These are phyloP conservation scores for Triticum aestivum DNA, from an alignment of 176 grass and related monocot species.

Conservation along the genomic window IWGSC_CS_RefSeq_v2.1 NC_057813.1:107067641-107068140, in stretches of 20 bases:
- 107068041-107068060: too few relatives aligned
- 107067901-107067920: background rate
- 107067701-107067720: conserved; percentile 43
- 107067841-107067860: background rate
- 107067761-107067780: conserved; percentile 36
- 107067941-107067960: too few relatives aligned
- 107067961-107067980: too few relatives aligned
- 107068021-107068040: too few relatives aligned
- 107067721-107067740: conserved; percentile 53
- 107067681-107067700: conserved; percentile 60
- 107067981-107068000: too few relatives aligned
- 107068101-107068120: too few relatives aligned
- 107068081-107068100: too few relatives aligned
- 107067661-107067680: conserved; percentile 53
- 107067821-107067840: background rate
- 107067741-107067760: conserved; percentile 24
- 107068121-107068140: too few relatives aligned
- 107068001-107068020: too few relatives aligned
- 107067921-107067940: background rate
- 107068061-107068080: too few relatives aligned
- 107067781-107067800: conserved; percentile 34
- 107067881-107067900: background rate
- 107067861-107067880: background rate
- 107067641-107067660: conserved; percentile 59
- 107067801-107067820: background rate